These are phyloP conservation scores for Fusarium acutatum DNA, from an alignment of 2,329 filamentous ascomycete genomes.

Conservation along the genomic window DNA sequence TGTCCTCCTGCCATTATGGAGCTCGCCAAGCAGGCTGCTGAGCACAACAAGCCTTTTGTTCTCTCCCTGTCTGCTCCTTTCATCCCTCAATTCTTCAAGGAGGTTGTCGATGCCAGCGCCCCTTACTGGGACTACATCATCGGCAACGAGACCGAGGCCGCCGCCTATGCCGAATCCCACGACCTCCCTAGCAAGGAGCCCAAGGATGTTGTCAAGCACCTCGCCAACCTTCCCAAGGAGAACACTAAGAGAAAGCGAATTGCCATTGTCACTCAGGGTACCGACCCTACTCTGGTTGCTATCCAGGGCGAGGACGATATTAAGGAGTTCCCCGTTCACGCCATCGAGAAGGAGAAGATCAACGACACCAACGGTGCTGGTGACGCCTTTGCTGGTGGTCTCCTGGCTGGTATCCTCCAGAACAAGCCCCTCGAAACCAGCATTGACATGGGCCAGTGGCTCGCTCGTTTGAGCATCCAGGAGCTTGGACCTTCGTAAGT, in stretches of 20 bases:
- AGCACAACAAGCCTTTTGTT: constrained; percentile 89
- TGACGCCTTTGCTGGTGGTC: constrained; percentile 95
- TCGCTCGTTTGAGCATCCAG: constrained; percentile 91
- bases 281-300: constrained; percentile 87
- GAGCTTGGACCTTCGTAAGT: constrained; percentile 96
- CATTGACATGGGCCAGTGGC: constrained; percentile 95
- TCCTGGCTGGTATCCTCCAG: constrained; percentile 87
- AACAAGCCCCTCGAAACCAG: constrained; percentile 80
- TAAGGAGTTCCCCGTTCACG: constrained; percentile 82
- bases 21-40: constrained; percentile 87
- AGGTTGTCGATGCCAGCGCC: constrained; percentile 83
- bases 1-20: constrained; percentile 90
- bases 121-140: constrained; percentile 97
- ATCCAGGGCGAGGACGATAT: constrained; percentile 74
- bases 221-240: constrained; percentile 91
- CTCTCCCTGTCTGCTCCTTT: constrained; percentile 95
- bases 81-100: constrained; percentile 98
- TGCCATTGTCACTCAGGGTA: constrained; percentile 95
- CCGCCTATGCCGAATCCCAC: constrained; percentile 86
- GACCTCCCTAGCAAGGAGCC: constrained; percentile 78
- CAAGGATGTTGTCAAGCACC: constrained; percentile 82
- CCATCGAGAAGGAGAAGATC: constrained; percentile 80
- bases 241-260: constrained; percentile 85
- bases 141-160: constrained; percentile 96
- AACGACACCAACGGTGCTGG: constrained; percentile 97